Evolutionary conservation across 2,329 filamentous ascomycete genomes (phyloP), one percentile per base, ranked within the genome.

Genomic region (Hypoxylon rubiginosum): DNA sequence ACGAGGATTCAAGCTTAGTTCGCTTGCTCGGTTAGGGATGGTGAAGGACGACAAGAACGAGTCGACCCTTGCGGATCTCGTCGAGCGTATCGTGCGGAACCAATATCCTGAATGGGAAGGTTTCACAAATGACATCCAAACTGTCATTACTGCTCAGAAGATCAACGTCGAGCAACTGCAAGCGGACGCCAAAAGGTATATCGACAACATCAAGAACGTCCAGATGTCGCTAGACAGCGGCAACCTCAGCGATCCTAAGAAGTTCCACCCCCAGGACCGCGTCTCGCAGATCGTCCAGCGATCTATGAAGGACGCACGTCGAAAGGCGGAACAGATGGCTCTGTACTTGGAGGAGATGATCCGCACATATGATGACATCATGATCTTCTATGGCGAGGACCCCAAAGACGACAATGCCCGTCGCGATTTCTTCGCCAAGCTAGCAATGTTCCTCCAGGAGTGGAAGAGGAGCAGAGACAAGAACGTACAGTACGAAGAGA

Each of bases 21-120:
- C 96, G 5, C 89, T 99, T 52, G 92, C 93, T 28, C 90, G 96
- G 59, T 84, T 99, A 59, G 94, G 92, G 66, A 98, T 99, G 94
- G 93, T 98, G 76, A 99, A 99, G 82, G 96, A 99, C 77, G 94
- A 97, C 83, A 97, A 97, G 86, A 99, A 99, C 79, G 92, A 98
- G 79, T 95, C 93, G 1, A 97, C 94, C 0, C 91, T 99, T 76
- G 94, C 95, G 61, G 96, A 99, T 79, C 87, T 98, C 46, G 94
- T 99, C 46, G 96, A 99, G 81, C 92, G 95, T 72, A 97, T 97
- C 72, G 95, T 98, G 62, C 92, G 96, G 70, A 96, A 93, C 76
- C 95, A 98, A 78, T 99, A 98, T 72, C 92, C 95, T 2, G 93
- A 97, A 79, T 98, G 94, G 92, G 94, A 97, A 79, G 86, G 86